Conservation (phyloP, 495 filamentous ascomycete genomes). For the Penicillium coffeae region DNA sequence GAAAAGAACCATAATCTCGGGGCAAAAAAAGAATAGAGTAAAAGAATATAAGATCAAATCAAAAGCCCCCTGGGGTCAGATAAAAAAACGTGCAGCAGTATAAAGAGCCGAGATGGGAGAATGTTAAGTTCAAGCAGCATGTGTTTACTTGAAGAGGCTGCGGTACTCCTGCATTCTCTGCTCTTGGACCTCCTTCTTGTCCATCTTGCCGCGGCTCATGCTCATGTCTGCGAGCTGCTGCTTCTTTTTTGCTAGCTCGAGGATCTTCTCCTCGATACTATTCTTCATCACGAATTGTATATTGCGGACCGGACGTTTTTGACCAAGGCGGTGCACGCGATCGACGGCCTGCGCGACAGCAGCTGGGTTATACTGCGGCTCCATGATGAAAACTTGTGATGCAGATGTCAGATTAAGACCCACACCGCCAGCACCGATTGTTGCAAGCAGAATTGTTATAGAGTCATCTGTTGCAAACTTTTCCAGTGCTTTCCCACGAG, state of each 20-base stretch:
- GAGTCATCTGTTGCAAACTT: constrained; percentile 67
- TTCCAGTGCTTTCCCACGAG: constrained; percentile 68
- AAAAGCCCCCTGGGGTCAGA: constrained; percentile 1
- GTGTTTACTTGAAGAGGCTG: constrained; percentile 68
- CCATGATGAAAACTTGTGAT: constrained; percentile 91
- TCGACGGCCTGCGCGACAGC: constrained; percentile 93
- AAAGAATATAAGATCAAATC: too few relatives aligned
- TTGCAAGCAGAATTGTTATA: constrained; percentile 80
- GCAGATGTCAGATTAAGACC: constrained; percentile 87
- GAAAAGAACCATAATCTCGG: background rate
- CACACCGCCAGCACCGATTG: constrained; percentile 86
- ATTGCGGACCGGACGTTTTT: constrained; percentile 77
- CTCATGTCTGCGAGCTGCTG: constrained; percentile 79
- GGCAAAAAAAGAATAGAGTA: background rate
- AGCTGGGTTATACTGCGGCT: constrained; percentile 95
- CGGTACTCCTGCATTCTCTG: constrained; percentile 75
- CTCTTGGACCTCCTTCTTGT: constrained; percentile 70
- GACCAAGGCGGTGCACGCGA: constrained; percentile 88
- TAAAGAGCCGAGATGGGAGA: background rate
- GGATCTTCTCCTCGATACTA: constrained; percentile 93
- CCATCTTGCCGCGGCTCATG: constrained; percentile 67
- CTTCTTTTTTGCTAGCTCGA: constrained; percentile 86
- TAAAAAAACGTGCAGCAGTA: background rate
- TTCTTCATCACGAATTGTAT: constrained; percentile 81
- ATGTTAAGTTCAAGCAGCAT: background rate